Evolutionary conservation across 139 green algal species (phyloP), one percentile per base, ranked within the genome.

Genomic region (Asterochloris erici): DNA sequence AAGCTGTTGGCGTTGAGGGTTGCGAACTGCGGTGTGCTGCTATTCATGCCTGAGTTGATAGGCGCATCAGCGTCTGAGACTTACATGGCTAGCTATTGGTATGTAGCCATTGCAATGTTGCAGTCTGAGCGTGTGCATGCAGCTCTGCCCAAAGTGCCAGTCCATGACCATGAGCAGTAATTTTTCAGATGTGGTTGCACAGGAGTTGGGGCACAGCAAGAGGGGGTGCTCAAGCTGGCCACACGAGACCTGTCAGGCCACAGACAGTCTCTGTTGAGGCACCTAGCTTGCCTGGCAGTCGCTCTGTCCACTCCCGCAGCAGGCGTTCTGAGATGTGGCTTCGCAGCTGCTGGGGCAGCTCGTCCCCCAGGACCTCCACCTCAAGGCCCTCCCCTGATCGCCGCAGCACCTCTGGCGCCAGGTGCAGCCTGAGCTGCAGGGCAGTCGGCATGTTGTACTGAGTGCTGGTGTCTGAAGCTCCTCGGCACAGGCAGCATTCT

Each of bases 311-410:
- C 23, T 38, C 38, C 9, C 10, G 23, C 29, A 70, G 76, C 76
- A 80, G 23, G 54, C 69, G 76, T 6, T 28, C 14, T 14, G 76
- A 54, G n/a, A 80, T 80, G 12, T 38, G n/a, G 16, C 38, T n/a
- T 38, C 24, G 19, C 23, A 80, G 23, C 60, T 26, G 11, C 0
- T 61, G 24, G 23, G 76, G 76, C 60, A 80, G 60, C n/a, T 70
- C 76, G 60, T 61, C 14, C 60, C 76, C 68, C n/a, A 24, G 23
- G 60, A 80, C 76, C 11, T 80, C 76, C 23, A 80, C 76, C 23
- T 17, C 60, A 38, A 80, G 66, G 19, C 21, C 19, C 47, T 23
- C 17, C 19, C 24, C 0, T 62, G 47, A 64, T 11, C 27, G 16
- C 10, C 38, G 63, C 28, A 79, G 23, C 74, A 26, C 14, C 74